These are phyloP conservation scores for Psidium friedrichsthalianum DNA, from an alignment of 345 rosid genomes.

Conservation along the genomic window DNA sequence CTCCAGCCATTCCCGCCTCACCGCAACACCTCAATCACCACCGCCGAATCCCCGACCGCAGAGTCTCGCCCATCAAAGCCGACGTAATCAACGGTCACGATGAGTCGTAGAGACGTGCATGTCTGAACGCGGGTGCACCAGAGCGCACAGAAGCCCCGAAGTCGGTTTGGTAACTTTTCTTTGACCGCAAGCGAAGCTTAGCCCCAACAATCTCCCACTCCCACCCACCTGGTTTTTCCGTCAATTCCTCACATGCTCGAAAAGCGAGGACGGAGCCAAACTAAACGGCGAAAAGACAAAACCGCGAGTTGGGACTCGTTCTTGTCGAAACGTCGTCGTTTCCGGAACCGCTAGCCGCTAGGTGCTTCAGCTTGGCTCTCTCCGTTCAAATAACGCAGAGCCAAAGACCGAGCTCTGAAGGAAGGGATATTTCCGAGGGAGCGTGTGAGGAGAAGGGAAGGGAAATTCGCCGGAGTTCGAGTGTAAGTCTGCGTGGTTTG, in stretches of 20 bases:
- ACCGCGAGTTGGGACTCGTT: neutral
- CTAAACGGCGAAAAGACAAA: neutral
- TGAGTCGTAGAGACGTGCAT: neutral
- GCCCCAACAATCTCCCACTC: neutral
- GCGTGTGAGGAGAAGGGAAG: neutral
- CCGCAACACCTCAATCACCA: neutral
- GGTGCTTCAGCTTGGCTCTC: neutral
- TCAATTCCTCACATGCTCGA: neutral
- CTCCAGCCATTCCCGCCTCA: neutral
- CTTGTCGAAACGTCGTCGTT: no score
- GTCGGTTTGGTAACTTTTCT: neutral
- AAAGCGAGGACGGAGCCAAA: neutral
- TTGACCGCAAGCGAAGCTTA: neutral
- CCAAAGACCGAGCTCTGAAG: neutral
- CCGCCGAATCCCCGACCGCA: neutral
- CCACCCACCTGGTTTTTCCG: no score
- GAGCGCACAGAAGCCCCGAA: no score
- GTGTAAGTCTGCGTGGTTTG: neutral
- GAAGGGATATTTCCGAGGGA: neutral
- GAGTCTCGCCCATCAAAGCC: neutral
- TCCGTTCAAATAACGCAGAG: neutral
- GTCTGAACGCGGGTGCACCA: no score
- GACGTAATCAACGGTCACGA: neutral
- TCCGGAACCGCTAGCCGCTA: no score
- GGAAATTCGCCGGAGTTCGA: neutral